Evolutionary conservation across 2,329 filamentous ascomycete genomes (phyloP), one percentile per base, ranked within the genome.

Genomic region (Calonectria hongkongensis): DNA sequence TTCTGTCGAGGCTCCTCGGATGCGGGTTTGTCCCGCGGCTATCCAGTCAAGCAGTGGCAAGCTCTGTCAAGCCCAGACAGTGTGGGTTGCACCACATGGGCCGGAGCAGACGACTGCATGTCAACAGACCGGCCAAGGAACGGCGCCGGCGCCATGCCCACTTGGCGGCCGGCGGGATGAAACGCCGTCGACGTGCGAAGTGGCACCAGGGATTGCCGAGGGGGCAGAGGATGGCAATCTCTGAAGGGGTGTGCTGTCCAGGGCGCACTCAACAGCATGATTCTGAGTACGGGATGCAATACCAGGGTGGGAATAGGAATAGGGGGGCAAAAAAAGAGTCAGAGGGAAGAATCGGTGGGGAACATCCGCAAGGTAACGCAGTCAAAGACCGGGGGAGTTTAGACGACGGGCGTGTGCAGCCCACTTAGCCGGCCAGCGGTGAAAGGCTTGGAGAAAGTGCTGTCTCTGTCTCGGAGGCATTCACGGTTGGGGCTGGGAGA

Each of bases 111-210:
- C 67, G 36, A 45, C 54, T 65, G 60, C 68, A 66, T 69, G 50
- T 66, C 58, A 64, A 66, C 21, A 62, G 56, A 66, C 58, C 56
- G 66, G 65, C 41, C 43, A 41, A 25, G 41, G 75, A 68, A 67
- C 72, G 74, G 72, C 51, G 77, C 50, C 66, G 33, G 25, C 73
- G 73, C 74, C 50, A 71, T 69, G 73, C 71, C 74, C 76, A 77
- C 76, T 73, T 77, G 71, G 75, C 66, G 68, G 70, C 60, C 48
- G 62, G 72, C 69, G 68, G 68, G 65, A 74, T 75, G 54, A 76
- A 76, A 72, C 75, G 73, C 74, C 74, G 73, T 75, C 73, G 66
- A 72, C 25, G 39, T 63, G 70, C 58, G 54, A 64, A 70, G 76
- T 79, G 51, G 73, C 70, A 73, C 73, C 65, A 76, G 73, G 68